Conservation (phyloP, 2,329 filamentous ascomycete genomes). For the Beauveria medogensis region DNA sequence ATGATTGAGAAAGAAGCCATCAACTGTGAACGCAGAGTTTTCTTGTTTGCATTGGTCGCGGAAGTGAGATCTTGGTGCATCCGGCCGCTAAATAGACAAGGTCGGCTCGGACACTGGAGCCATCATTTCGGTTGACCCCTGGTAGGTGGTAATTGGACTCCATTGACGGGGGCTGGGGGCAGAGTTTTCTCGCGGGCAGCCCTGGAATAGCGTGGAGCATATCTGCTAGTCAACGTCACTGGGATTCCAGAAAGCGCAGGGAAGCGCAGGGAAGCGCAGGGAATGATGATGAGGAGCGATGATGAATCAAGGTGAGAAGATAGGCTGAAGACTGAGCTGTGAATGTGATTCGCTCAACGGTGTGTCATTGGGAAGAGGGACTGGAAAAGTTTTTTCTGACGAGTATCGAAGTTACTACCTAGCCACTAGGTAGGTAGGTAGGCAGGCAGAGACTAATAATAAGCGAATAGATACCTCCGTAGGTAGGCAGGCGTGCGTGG, state of each 20-base stretch:
- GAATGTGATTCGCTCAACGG: background rate
- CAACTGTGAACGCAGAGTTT: background rate
- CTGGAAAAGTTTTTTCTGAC: no score
- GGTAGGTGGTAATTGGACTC: conserved; percentile 6
- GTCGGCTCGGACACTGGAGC: conserved; percentile 4
- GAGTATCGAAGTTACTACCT: no score
- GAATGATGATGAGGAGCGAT: background rate
- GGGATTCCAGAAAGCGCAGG: background rate
- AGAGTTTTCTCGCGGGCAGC: conserved; percentile 6
- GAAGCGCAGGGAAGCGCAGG: background rate
- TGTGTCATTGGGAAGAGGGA: background rate
- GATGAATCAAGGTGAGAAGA: background rate
- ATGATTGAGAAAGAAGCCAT: background rate
- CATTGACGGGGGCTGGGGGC: conserved; percentile 9
- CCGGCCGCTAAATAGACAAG: conserved; percentile 2
- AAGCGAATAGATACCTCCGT: no score
- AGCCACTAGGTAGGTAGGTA: background rate
- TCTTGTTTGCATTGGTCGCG: background rate
- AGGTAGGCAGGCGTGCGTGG: background rate
- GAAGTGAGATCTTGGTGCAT: background rate
- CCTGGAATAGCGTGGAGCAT: background rate
- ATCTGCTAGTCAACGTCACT: background rate
- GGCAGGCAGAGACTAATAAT: background rate
- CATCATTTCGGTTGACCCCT: conserved; percentile 11
- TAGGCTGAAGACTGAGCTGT: background rate